phyloP scores from a whole-genome alignment of 495 filamentous ascomycete genomes.

The Achaetomiella virescens region DNA sequence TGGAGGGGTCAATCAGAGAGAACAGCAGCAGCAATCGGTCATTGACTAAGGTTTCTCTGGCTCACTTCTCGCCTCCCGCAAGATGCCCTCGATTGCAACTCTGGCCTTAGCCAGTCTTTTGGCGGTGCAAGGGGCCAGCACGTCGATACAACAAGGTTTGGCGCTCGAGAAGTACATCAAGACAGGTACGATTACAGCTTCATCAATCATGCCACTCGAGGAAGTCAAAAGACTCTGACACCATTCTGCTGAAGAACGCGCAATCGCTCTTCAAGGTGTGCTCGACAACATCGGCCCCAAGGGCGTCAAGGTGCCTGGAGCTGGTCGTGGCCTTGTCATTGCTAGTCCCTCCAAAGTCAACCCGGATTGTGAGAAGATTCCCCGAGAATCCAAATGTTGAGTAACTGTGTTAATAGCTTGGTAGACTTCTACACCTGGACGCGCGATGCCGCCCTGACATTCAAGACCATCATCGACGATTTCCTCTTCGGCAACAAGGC shows the following conservation, averaged over 20 bases:
- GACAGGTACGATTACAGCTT: not conserved
- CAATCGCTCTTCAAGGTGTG: slow-evolving; percentile 45
- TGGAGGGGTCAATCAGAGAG: not conserved
- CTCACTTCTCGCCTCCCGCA: not conserved
- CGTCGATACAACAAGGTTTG: not conserved
- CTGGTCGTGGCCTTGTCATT: slow-evolving; percentile 49
- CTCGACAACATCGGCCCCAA: slow-evolving; percentile 52
- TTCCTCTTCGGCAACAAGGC: slow-evolving; percentile 45
- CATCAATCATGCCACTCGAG: not conserved
- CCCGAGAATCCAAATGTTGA: not conserved
- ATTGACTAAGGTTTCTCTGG: not conserved
- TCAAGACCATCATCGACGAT: slow-evolving; percentile 54
- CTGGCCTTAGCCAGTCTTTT: not conserved
- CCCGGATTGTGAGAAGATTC: slow-evolving; percentile 48
- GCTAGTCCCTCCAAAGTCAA: slow-evolving; percentile 50
- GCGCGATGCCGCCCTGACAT: slow-evolving; percentile 56
- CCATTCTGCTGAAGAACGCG: slow-evolving; percentile 31
- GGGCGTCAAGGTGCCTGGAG: slow-evolving; percentile 41
- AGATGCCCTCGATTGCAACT: not conserved
- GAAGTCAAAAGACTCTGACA: too few relatives aligned
- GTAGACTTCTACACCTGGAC: slow-evolving; percentile 60
- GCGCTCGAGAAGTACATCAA: slow-evolving; percentile 4
- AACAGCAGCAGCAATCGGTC: too few relatives aligned
- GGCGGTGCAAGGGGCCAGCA: not conserved
- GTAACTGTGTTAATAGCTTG: too few relatives aligned